A percentile compares a stretch with the other conserved stretches of the same genome.
Evolutionary conservation across 1,284 basidiomycete species (phyloP).

Genomic region (Irpex sp.): DNA sequence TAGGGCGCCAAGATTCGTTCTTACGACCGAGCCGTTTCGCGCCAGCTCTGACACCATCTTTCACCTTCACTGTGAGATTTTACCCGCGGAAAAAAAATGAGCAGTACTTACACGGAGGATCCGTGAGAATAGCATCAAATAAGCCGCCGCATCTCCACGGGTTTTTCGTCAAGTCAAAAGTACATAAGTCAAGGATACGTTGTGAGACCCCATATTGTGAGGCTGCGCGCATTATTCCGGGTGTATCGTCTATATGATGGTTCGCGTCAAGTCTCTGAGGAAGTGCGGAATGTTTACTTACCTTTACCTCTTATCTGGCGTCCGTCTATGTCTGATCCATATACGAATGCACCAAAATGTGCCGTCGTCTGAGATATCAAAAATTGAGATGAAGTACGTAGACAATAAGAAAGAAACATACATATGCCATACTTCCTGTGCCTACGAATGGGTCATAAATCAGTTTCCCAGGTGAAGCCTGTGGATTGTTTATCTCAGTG

Average conservation of each 20-base stretch:
- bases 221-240: constrained; percentile 87
- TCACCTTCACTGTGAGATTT: not conserved
- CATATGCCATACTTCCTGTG: constrained; percentile 96
- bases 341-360: constrained; percentile 89
- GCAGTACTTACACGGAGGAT: constrained; percentile 84
- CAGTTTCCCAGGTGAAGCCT: constrained; percentile 90
- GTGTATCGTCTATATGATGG: constrained; percentile 44
- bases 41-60: constrained; percentile 95
- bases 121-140: constrained; percentile 95
- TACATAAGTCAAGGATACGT: constrained; percentile 87
- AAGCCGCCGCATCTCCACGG: constrained; percentile 91
- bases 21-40: constrained; percentile 93
- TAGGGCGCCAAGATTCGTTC: constrained; percentile 29
- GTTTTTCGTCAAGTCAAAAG: constrained; percentile 91
- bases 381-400: not conserved
- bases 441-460: constrained; percentile 98
- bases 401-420: constrained; percentile 40
- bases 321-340: constrained; percentile 97
- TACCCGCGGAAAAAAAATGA: not conserved
- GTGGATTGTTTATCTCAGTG: constrained; percentile 10
- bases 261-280: constrained; percentile 16
- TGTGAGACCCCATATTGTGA: constrained; percentile 86
- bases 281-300: constrained; percentile 26
- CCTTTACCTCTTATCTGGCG: constrained; percentile 96
- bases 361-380: constrained; percentile 71